phyloP scores from a whole-genome alignment of 2,329 filamentous ascomycete species.

The Nemania diffusa region DNA sequence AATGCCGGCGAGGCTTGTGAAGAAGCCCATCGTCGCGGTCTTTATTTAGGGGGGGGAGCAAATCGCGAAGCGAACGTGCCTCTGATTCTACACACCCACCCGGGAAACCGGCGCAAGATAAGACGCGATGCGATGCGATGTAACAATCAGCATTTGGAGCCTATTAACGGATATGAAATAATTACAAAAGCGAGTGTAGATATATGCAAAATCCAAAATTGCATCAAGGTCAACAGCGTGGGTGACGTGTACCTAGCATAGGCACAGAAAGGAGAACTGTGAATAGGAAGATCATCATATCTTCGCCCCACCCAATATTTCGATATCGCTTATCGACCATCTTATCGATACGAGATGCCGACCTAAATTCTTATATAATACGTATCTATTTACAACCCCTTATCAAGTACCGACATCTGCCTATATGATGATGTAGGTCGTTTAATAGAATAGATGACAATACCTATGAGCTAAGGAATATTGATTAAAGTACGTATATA shows the following conservation, averaged over 20 bases:
- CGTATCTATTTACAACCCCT: no score
- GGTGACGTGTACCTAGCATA: neutral
- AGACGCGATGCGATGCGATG: slow-evolving; percentile 3
- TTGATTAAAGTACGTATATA: no score
- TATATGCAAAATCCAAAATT: slow-evolving; percentile 5
- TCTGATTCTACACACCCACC: slow-evolving; percentile 9
- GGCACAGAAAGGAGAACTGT: slow-evolving; percentile 20
- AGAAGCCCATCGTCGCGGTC: slow-evolving; percentile 53
- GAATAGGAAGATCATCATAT: slow-evolving; percentile 1
- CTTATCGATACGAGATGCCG: slow-evolving; percentile 14
- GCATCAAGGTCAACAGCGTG: slow-evolving; percentile 1
- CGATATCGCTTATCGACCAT: slow-evolving; percentile 6
- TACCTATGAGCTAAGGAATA: no score
- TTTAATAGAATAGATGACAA: no score
- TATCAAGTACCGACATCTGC: no score
- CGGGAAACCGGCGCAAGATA: slow-evolving; percentile 15
- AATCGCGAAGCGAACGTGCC: slow-evolving; percentile 13
- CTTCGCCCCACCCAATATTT: slow-evolving; percentile 20
- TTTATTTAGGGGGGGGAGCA: neutral
- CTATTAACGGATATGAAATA: neutral
- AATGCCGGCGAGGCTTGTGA: slow-evolving; percentile 63
- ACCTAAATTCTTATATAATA: no score
- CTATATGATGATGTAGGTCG: no score
- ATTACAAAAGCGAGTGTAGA: neutral
- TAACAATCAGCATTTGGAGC: slow-evolving; percentile 16